These are phyloP conservation scores for Colletotrichum ledebouriae DNA, from an alignment of 2,329 filamentous ascomycete genomes.

Conservation along the genomic window DNA sequence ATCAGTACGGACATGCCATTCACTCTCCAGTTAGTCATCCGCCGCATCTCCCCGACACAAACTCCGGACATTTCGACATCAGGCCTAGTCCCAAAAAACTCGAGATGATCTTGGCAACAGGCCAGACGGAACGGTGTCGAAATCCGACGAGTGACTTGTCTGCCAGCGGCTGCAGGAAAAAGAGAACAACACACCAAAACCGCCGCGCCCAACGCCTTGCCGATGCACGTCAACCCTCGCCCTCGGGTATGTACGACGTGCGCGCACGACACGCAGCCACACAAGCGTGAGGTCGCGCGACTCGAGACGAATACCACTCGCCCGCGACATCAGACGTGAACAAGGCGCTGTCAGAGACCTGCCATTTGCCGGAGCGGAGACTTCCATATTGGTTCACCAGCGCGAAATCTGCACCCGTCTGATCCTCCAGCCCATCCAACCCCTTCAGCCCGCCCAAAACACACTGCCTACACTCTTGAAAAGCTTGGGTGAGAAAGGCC, in stretches of 20 bases:
- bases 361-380: slow-evolving; percentile 9
- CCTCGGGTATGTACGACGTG: not conserved
- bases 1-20: slow-evolving; percentile 8
- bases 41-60: slow-evolving; percentile 19
- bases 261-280: too few relatives aligned
- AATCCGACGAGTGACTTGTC: slow-evolving; percentile 6
- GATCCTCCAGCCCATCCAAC: not conserved
- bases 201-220: not conserved
- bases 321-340: slow-evolving; percentile 12
- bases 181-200: too few relatives aligned
- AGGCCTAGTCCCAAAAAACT: not conserved
- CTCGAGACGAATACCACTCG: slow-evolving; percentile 14
- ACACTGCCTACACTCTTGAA: slow-evolving; percentile 1
- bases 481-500: not conserved
- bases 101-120: slow-evolving; percentile 25
- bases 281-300: not conserved
- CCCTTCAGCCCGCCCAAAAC: slow-evolving; percentile 22
- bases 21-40: not conserved
- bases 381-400: slow-evolving; percentile 33
- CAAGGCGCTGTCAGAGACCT: slow-evolving; percentile 28
- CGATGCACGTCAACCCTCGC: slow-evolving; percentile 12
- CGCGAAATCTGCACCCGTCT: slow-evolving; percentile 21
- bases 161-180: too few relatives aligned
- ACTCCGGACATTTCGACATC: not conserved
- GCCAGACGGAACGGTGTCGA: slow-evolving; percentile 4